Evolutionary conservation across 176 grass and related monocot species (phyloP), one percentile per base, ranked within the genome.

Genomic region (Triticum monococcum): DNA sequence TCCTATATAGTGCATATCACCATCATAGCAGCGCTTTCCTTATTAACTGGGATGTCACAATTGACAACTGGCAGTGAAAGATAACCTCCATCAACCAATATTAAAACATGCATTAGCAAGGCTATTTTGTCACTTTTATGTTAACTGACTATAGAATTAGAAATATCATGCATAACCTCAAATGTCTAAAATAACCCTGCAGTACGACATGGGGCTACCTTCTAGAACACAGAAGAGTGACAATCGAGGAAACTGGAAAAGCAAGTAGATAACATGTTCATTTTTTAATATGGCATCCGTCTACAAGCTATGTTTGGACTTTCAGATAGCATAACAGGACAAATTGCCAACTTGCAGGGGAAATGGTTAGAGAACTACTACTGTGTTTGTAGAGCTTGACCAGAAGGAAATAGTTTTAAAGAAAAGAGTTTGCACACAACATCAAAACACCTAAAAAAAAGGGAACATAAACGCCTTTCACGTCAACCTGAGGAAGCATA

Each of bases 201-300:
- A 45, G 52, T 78, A 45, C 43, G 72, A 56, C 33, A 87, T n/a
- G 37, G 36, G 68, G 78, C 10, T 71, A 61, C 38, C 76, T 61
- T 68, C 68, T 84, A 90, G 38, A 79, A 84, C 38, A 18, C 28
- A 81, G 28, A 33, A 69, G 24, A 91, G 48, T 68, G 28, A 41
- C 2, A 1, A 62, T 62, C 63, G 3, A 56, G 52, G 62, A 63
- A 52, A 52, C 26, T 23, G 16, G 12, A 70, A 85, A 33, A 56
- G 48, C 26, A 77, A 32, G 74, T 73, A 24, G 22, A 81, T 61
- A 76, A 40, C 28, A 43, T 63, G 60, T 87, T 6, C 36, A 60
- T 61, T 90, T 10, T 81, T 76, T 62, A 87, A 37, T 81, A 41
- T 26, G 35, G 17, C 46, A 63, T 78, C 37, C 64, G 70, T 81